Conservation (phyloP, 441 rosid species). For the Pelargonium citronellum region DNA sequence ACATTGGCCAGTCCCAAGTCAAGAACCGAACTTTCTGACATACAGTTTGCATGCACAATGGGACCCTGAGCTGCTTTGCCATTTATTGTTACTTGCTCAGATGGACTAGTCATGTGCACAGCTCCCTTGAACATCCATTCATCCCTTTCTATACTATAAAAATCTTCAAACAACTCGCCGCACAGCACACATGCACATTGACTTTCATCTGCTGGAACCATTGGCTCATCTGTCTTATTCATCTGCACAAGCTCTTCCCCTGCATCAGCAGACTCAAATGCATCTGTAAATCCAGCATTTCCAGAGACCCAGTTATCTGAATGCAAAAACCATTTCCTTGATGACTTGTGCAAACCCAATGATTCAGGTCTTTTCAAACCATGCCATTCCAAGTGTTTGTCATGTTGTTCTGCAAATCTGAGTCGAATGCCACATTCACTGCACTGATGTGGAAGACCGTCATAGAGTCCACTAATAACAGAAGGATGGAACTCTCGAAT, state of each 20-base stretch:
- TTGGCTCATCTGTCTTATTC: conserved; percentile 36
- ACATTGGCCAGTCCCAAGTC: conserved; percentile 46
- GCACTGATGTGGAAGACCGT: conserved; percentile 62
- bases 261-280: conserved; percentile 31
- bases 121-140: conserved; percentile 87
- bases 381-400: conserved; percentile 77
- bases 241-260: conserved; percentile 30
- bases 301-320: conserved; percentile 61
- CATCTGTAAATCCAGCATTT: conserved; percentile 33
- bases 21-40: conserved; percentile 39
- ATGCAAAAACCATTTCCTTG: conserved; percentile 65
- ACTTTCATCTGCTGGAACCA: conserved; percentile 73
- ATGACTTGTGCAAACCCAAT: conserved; percentile 26
- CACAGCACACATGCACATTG: conserved; percentile 79
- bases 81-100: conserved; percentile 20
- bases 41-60: conserved; percentile 63
- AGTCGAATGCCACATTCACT: conserved; percentile 67
- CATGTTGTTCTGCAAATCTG: conserved; percentile 51
- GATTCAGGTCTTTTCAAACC: conserved; percentile 36
- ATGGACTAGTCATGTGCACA: conserved; percentile 38
- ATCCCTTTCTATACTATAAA: conserved; percentile 44
- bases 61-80: conserved; percentile 41
- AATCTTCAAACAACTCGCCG: conserved; percentile 86
- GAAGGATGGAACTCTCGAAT: conserved; percentile 72
- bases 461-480: conserved; percentile 58